Evolutionary conservation across 805 yeast genomes (phyloP), one percentile per base, ranked within the genome.

Genomic region (Metschnikowia lochheadii): DNA sequence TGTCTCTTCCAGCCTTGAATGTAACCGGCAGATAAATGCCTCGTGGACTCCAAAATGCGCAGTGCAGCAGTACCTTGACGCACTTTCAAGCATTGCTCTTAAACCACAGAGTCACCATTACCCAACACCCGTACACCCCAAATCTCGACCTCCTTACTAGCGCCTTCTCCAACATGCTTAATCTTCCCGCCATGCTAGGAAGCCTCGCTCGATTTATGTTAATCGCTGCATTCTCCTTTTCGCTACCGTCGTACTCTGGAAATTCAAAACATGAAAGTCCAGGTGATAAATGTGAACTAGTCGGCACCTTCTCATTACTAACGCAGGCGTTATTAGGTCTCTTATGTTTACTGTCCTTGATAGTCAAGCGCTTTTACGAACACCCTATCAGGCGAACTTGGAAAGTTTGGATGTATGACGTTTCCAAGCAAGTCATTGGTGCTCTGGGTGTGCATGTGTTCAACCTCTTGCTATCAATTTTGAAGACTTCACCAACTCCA

Each of bases 391-490:
- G 90, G 56, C 75, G 99, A 55, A 91, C 95, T 3, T 82, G 96
- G 88, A 78, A 79, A 57, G 84, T 91, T 11, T 92, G 98, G 98
- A 62, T 79, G 15, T 91, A 81, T 62, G 99, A 92, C 64, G 96
- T 92, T 0, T 80, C 88, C 15, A 92, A 94, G 63, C 99, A 92
- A 64, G 76, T 92, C 0, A 69, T 89, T 20, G 99, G 98, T 0
- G 89, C 98, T 0, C 66, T 87, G 26, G 89, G 91, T 1, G 79
- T 92, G 1, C 99, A 92, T 64, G 72, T 86, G 7, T 70, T 91
- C 62, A 92, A 92, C 60, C 76, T 92, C 8, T 65, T 81, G 13
- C 70, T 89, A 40, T 85, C 96, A 36, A 78, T 89, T 6, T 50
- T 89, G 20, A 78, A 81, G 51, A 74, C 73, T 3, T 56, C 52